phyloP scores from a whole-genome alignment of 2,329 filamentous ascomycete species.

The Aspergillus luchuensis region DNA sequence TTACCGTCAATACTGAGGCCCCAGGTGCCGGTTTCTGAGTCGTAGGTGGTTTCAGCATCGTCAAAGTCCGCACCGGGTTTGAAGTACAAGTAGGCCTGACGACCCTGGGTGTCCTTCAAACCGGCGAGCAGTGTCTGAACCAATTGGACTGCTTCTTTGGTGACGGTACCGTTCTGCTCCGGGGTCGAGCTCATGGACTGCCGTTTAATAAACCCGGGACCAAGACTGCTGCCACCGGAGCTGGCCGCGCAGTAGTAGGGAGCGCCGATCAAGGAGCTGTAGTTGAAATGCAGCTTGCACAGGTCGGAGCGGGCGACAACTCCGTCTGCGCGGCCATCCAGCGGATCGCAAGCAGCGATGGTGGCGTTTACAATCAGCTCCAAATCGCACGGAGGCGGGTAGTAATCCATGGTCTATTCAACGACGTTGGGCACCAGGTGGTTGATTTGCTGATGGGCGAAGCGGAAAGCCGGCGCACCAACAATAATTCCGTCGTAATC shows the following conservation, averaged over 20 bases:
- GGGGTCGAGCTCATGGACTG: not conserved
- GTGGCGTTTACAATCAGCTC: constrained; percentile 56
- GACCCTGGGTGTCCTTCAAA: not conserved
- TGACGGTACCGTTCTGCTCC: not conserved
- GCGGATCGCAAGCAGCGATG: constrained; percentile 54
- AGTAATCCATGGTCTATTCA: not conserved
- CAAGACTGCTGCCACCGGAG: constrained; percentile 22
- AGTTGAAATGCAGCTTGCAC: constrained; percentile 48
- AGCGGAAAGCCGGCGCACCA: constrained; percentile 35
- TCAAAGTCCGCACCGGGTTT: not conserved
- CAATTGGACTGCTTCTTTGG: not conserved
- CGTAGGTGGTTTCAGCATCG: not conserved
- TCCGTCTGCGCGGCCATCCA: constrained; percentile 57
- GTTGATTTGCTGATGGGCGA: too few relatives aligned
- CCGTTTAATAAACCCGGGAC: too few relatives aligned
- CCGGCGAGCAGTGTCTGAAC: not conserved
- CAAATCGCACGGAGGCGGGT: constrained; percentile 40
- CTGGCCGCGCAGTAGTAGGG: constrained; percentile 48
- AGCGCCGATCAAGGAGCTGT: constrained; percentile 43
- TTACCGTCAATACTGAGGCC: not conserved
- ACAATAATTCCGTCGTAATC: constrained; percentile 51
- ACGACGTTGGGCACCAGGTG: not conserved
- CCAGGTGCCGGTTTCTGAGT: not conserved
- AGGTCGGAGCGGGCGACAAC: constrained; percentile 53
- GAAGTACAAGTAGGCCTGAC: not conserved